Percentiles rank a stretch among this genome's conserved stretches.
phyloP scores from a whole-genome alignment of 2,329 filamentous ascomycete genomes.

The Monosporascus cannonballus region DNA sequence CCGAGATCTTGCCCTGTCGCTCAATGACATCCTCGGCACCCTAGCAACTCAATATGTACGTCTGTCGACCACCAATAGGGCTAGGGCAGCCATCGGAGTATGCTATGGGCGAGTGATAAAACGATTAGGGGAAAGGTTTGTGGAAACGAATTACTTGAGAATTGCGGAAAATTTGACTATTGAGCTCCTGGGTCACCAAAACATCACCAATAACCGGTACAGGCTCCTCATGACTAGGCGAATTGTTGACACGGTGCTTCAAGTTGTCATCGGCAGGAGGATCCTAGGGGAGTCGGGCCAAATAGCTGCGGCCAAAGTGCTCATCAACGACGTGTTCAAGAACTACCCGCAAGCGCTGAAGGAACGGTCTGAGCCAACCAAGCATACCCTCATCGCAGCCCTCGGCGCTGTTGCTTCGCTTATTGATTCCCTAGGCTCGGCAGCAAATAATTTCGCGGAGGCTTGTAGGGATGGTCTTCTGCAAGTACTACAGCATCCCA shows the following conservation, averaged over 20 bases:
- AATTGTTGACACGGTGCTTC: constrained; percentile 77
- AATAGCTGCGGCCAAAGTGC: constrained; percentile 68
- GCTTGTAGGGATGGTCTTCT: constrained; percentile 78
- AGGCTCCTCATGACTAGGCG: constrained; percentile 78
- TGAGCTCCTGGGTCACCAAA: constrained; percentile 71
- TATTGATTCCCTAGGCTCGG: constrained; percentile 74
- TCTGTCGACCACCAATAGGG: constrained; percentile 70
- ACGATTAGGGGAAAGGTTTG: constrained; percentile 71
- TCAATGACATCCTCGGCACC: constrained; percentile 72
- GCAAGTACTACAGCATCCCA: constrained; percentile 88
- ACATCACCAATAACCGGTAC: constrained; percentile 78
- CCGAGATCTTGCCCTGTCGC: constrained; percentile 65
- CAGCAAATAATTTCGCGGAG: constrained; percentile 73
- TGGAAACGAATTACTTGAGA: constrained; percentile 75
- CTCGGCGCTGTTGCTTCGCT: constrained; percentile 75
- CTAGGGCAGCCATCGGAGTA: constrained; percentile 75
- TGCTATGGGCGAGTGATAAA: constrained; percentile 81
- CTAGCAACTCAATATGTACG: constrained; percentile 77
- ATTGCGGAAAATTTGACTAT: constrained; percentile 76
- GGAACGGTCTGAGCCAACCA: constrained; percentile 81
- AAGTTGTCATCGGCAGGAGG: constrained; percentile 73
- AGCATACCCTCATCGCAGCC: constrained; percentile 74
- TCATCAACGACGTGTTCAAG: constrained; percentile 86
- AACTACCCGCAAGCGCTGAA: constrained; percentile 89
- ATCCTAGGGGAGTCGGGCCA: constrained; percentile 89